Evolutionary conservation across 257 asterid species (phyloP), one percentile per base, ranked within the genome.

Genomic region (Salvia splendens): DNA sequence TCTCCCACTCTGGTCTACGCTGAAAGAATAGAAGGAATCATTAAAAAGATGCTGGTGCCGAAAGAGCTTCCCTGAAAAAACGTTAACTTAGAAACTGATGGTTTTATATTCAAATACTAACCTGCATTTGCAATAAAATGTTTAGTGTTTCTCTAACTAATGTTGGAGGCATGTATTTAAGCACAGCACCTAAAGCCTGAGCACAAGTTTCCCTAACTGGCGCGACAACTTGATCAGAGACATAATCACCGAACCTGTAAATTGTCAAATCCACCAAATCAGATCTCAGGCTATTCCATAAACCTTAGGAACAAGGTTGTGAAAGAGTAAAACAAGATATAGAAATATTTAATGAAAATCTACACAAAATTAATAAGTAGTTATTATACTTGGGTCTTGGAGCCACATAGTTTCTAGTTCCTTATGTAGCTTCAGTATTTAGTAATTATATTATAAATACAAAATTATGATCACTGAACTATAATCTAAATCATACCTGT

Each of bases 121-220:
- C 99, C 99, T 94, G 99, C 99, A 94, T 91, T 72, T 85, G 95
- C 79, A 94, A 81, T 85, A 94, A 83, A 75, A 91, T 77, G 74
- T 79, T 80, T 73, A 94, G 79, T n/a, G 96, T 91, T 78, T 78
- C 93, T 15, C 73, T 85, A 61, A 94, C 97, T 67, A 84, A 80
- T 50, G 81, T 33, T 51, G 96, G 96, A 62, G 85, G 96, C 97
- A 94, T 91, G 83, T 82, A 91, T 95, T 94, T 94, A 66, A 94
- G 86, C 70, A 88, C 95, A 68, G 97, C 97, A 66, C 99, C 97
- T 71, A 94, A 84, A 62, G 99, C 97, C 71, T 94, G 99, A 4
- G 99, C 99, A 84, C 99, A 94, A 42, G 99, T 94, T 86, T 94
- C 99, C 73, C 99, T 89, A 16, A 94, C 99, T 42, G 99, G 99